A percentile compares a stretch with the other conserved stretches of the same genome.
These are phyloP conservation scores for Heliosperma pusillum DNA, from an alignment of 148 eudicot species.

Conservation along the genomic window DNA sequence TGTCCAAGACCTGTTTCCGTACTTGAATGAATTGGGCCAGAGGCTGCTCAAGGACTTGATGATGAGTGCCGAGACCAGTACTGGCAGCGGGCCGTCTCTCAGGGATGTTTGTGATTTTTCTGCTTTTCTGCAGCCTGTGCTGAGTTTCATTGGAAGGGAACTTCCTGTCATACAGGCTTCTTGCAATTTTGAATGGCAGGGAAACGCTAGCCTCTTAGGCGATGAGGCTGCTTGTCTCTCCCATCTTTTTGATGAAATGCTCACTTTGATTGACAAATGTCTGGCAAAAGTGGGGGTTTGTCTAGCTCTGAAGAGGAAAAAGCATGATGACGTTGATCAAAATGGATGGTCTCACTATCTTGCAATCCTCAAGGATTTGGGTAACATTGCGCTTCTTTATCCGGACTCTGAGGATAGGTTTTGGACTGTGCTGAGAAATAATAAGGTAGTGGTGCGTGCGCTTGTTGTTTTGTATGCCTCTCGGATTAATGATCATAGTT, in stretches of 20 bases:
- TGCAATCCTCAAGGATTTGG: conserved; percentile 59
- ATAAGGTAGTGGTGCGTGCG: conserved; percentile 43
- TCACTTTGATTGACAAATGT: conserved; percentile 41
- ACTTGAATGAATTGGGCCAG: conserved; percentile 50
- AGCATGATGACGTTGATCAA: conserved; percentile 23
- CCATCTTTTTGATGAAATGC: conserved; percentile 35
- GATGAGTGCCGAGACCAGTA: conserved; percentile 18
- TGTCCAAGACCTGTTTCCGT: conserved; percentile 47
- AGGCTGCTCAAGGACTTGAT: conserved; percentile 37
- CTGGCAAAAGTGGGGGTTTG: conserved; percentile 39
- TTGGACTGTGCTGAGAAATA: conserved; percentile 44
- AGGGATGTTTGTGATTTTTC: conserved; percentile 59
- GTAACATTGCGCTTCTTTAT: conserved; percentile 41
- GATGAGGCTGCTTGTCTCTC: conserved; percentile 37
- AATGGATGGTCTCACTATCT: conserved; percentile 56
- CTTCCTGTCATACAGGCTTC: conserved; percentile 17
- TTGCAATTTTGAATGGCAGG: conserved; percentile 14
- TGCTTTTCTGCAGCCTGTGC: conserved; percentile 49
- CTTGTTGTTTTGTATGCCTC: conserved; percentile 55
- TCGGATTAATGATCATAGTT: conserved; percentile 47
- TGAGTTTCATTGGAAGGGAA: conserved; percentile 23
- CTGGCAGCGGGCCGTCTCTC: conserved; percentile 20
- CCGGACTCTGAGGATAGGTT: conserved; percentile 44
- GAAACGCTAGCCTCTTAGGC: conserved; percentile 18
- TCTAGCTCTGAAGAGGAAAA: conserved; percentile 24